These are phyloP conservation scores for Echites panduratus DNA, from an alignment of 257 asterid species.

Conservation along the genomic window DNA sequence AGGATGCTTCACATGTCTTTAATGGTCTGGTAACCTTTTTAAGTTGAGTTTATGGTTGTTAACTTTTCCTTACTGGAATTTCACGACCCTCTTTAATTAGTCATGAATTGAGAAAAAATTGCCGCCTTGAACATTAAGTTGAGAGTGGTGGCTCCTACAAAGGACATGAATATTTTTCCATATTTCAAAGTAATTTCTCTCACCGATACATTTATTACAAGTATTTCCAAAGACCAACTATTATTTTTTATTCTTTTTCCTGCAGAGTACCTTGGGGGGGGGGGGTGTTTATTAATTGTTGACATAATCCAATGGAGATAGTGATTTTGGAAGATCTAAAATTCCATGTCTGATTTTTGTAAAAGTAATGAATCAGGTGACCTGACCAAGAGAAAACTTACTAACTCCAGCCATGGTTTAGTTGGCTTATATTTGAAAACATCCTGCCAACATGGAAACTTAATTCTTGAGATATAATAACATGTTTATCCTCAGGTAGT, in stretches of 20 bases:
- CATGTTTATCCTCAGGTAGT: too few species aligned
- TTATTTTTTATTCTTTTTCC: too few species aligned
- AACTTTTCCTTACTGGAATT: neutral
- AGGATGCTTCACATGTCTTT: neutral
- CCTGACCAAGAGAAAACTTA: neutral
- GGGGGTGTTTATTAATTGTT: neutral
- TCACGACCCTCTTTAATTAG: neutral
- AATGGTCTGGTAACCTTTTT: neutral
- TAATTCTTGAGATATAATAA: neutral
- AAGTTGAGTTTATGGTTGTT: neutral
- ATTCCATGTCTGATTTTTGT: too few species aligned
- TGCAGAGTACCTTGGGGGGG: too few species aligned
- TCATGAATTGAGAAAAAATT: neutral
- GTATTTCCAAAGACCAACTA: neutral
- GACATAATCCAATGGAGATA: neutral
- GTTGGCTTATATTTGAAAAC: neutral
- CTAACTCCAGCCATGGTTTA: neutral
- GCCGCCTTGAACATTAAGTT: neutral
- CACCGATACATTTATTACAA: neutral
- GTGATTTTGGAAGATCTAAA: neutral
- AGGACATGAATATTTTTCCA: neutral
- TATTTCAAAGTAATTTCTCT: neutral
- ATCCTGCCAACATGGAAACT: neutral
- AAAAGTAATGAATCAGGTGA: neutral
- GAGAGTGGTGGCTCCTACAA: neutral